These are phyloP conservation scores for Arctostaphylos glauca DNA, from an alignment of 148 eudicot genomes.

Conservation along the genomic window DNA sequence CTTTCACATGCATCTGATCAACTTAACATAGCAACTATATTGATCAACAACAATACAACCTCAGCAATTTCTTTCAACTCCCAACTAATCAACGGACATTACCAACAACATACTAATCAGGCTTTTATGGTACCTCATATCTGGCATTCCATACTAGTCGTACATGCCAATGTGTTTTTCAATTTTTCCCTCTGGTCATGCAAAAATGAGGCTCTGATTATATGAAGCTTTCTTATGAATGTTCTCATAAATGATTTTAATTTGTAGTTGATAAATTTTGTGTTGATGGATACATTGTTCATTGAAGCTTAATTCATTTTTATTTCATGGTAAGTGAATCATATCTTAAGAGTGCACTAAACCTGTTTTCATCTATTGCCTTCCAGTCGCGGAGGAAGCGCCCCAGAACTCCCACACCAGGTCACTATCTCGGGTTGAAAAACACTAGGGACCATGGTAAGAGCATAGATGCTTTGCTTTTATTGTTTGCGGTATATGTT, in stretches of 20 bases:
- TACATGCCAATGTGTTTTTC: slow-evolving; percentile 23
- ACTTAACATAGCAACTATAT: slow-evolving; percentile 86
- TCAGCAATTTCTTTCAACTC: slow-evolving; percentile 89
- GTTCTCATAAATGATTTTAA: background rate
- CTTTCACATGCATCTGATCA: slow-evolving; percentile 84
- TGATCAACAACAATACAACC: slow-evolving; percentile 96
- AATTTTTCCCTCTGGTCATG: background rate
- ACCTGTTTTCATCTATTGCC: slow-evolving; percentile 11
- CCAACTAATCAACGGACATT: slow-evolving; percentile 95
- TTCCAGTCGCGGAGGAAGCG: slow-evolving; percentile 97
- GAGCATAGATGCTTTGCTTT: background rate
- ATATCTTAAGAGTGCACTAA: slow-evolving; percentile 1
- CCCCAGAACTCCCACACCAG: slow-evolving; percentile 96
- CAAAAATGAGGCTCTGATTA: slow-evolving; percentile 5
- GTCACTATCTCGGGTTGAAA: slow-evolving; percentile 90
- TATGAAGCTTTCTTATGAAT: background rate
- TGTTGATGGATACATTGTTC: background rate
- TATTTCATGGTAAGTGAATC: background rate
- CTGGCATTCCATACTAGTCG: slow-evolving; percentile 43
- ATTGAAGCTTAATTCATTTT: background rate
- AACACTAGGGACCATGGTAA: slow-evolving; percentile 59
- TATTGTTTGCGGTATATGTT: slow-evolving; percentile 6
- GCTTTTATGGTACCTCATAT: slow-evolving; percentile 85
- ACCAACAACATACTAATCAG: slow-evolving; percentile 80
- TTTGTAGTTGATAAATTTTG: background rate